A percentile compares a stretch with the other conserved stretches of the same genome.
Evolutionary conservation across 768 basidiomycete genomes (phyloP).

Genomic region (Phylloporus scabripes): DNA sequence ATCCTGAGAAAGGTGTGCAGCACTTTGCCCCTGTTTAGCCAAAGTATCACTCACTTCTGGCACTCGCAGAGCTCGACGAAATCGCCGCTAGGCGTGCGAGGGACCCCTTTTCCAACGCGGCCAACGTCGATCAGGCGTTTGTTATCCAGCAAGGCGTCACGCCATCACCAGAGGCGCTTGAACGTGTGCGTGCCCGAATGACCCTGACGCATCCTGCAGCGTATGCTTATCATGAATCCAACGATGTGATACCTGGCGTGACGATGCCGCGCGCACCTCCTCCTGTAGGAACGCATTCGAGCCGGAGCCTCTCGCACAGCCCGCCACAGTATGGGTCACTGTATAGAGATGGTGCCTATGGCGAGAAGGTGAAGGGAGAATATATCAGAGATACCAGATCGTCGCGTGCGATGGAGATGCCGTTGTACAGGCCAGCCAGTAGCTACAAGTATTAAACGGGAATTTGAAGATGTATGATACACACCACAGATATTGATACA

Average conservation of each 20-base stretch:
- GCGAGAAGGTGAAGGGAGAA: background rate
- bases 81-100: background rate
- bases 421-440: background rate
- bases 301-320: background rate
- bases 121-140: background rate
- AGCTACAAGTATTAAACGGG: background rate
- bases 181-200: constrained; percentile 11
- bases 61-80: background rate
- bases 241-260: background rate
- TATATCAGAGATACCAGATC: background rate
- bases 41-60: background rate
- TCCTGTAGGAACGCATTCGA: background rate
- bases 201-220: constrained; percentile 2
- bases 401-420: constrained; percentile 4
- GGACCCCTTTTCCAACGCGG: constrained; percentile 5
- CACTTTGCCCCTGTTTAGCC: background rate
- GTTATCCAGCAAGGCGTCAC: constrained; percentile 3
- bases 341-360: background rate
- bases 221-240: background rate
- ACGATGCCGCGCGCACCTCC: background rate
- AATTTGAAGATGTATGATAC: background rate
- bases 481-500: background rate
- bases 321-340: background rate
- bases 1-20: constrained; percentile 1
- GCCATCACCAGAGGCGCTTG: constrained; percentile 1